Percentiles rank a stretch among this genome's conserved stretches.
phyloP scores from a whole-genome alignment of 495 filamentous ascomycete genomes.

The Chaetomium tenue region DNA sequence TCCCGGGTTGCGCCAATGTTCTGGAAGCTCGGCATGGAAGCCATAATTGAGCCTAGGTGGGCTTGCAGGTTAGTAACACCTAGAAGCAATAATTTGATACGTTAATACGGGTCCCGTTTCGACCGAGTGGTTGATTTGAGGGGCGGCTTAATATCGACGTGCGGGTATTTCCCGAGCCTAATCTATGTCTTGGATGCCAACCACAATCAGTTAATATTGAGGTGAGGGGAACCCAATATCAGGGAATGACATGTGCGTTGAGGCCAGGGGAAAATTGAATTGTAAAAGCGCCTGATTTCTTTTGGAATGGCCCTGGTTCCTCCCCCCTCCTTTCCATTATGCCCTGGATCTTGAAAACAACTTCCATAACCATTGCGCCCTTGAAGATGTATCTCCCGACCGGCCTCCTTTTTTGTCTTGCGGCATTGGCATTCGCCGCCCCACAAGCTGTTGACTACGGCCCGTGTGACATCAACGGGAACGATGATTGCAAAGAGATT shows the following conservation, averaged over 20 bases:
- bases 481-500: conserved; percentile 29
- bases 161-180: conserved; percentile 15
- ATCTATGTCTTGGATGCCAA: conserved; percentile 1
- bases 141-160: neutral
- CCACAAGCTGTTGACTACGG: conserved; percentile 24
- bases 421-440: neutral
- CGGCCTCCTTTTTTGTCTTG: neutral
- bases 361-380: neutral
- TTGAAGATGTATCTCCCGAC: neutral
- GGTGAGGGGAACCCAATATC: neutral
- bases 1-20: neutral
- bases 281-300: neutral
- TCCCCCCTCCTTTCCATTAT: neutral
- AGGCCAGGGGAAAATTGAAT: neutral
- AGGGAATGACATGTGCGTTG: neutral
- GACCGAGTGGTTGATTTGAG: neutral
- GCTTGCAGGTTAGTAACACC: neutral
- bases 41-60: neutral
- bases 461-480: conserved; percentile 29
- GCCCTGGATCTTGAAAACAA: too few relatives aligned
- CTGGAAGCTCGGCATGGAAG: neutral
- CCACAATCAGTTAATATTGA: neutral
- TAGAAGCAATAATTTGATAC: neutral
- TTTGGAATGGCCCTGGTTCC: neutral
- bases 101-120: neutral